Percentiles rank a stretch among this genome's conserved stretches.
Conservation (phyloP, 2,329 filamentous ascomycete species). For the Pseudogymnoascus sp. region DNA sequence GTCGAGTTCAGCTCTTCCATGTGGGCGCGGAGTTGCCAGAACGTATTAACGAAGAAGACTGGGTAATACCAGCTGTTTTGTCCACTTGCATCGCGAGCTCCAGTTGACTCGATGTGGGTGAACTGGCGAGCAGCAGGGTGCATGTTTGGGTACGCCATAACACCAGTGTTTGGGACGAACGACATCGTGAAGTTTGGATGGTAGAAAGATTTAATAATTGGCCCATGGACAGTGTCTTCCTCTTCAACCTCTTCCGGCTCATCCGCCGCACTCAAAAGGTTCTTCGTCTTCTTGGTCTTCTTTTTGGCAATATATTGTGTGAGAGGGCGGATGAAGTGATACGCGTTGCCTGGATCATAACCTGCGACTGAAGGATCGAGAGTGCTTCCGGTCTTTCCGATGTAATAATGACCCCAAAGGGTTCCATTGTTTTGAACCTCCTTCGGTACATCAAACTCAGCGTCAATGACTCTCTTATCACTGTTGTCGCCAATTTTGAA, state of each 20-base stretch:
- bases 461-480: constrained; percentile 69
- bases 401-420: constrained; percentile 88
- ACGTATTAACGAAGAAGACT: constrained; percentile 85
- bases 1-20: constrained; percentile 92
- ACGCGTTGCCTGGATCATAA: constrained; percentile 69
- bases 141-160: constrained; percentile 56
- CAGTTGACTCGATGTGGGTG: constrained; percentile 69
- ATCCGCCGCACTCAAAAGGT: constrained; percentile 54
- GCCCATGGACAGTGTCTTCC: constrained; percentile 46
- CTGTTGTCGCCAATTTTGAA: constrained; percentile 74
- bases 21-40: constrained; percentile 89
- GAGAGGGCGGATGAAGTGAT: constrained; percentile 75
- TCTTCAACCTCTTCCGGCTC: constrained; percentile 43
- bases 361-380: constrained; percentile 65
- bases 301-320: constrained; percentile 90
- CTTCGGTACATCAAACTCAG: constrained; percentile 66
- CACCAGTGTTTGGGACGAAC: constrained; percentile 72
- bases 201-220: constrained; percentile 78
- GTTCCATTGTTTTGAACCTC: constrained; percentile 87
- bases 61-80: constrained; percentile 93
- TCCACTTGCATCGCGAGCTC: constrained; percentile 73
- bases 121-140: constrained; percentile 71
- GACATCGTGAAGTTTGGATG: constrained; percentile 91
- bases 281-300: constrained; percentile 79
- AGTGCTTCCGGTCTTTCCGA: constrained; percentile 65